Conservation (phyloP, 345 rosid species). For the Aquilaria sinensis region DNA sequence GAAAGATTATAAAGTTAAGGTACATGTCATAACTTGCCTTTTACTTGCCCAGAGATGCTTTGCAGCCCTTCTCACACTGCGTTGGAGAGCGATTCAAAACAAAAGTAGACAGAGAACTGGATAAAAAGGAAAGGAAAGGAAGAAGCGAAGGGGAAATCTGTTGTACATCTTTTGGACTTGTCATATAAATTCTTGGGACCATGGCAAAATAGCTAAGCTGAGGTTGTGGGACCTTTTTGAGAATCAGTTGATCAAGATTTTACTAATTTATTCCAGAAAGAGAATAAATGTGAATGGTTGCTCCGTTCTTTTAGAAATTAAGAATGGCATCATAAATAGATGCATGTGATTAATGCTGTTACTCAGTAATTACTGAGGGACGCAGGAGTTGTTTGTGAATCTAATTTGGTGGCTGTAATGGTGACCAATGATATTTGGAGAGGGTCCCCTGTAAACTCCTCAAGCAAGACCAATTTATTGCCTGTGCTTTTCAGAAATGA, state of each 20-base stretch:
- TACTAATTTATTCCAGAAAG: no score
- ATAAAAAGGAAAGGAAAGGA: no score
- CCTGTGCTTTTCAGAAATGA: constrained; percentile 45
- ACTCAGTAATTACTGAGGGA: neutral
- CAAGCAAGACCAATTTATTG: constrained; percentile 53
- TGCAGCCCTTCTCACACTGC: neutral
- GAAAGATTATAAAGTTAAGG: constrained; percentile 29
- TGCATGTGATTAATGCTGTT: no score
- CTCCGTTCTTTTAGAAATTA: no score
- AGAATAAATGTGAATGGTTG: no score
- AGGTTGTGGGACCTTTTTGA: no score
- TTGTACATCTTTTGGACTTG: neutral
- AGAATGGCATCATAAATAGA: no score
- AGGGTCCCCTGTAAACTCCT: constrained; percentile 73
- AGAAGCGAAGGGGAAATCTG: neutral
- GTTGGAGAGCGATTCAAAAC: neutral
- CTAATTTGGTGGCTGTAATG: constrained; percentile 19
- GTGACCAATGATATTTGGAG: constrained; percentile 42
- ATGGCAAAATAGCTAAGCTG: no score
- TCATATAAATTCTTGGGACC: no score
- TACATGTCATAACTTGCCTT: neutral
- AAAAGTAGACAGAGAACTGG: neutral
- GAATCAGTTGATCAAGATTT: no score
- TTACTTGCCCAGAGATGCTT: neutral
- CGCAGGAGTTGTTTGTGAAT: neutral